Evolutionary conservation across 1,139 yeast species (phyloP), one percentile per base, ranked within the genome.

Genomic region (Pichia sp.): DNA sequence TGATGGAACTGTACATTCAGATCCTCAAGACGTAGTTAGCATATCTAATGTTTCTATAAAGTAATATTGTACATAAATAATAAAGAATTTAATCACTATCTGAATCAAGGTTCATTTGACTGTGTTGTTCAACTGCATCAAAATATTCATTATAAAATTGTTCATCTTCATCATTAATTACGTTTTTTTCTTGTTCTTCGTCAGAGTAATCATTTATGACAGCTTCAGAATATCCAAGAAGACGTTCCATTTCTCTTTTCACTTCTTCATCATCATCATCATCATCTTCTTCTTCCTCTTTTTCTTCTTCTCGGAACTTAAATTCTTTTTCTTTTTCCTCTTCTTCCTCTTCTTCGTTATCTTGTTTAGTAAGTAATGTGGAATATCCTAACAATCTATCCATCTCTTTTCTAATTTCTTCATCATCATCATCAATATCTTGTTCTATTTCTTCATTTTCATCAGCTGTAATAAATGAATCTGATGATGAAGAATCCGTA

Each of bases 251-350:
- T 28, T 46, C 50, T 8, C 27, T 22, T 19, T 33, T 26, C 3
- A 42, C 40, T n/a, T 40, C 42, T 10, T 43, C 46, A 11, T 46
- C 48, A 9, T 47, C 42, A 16, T 41, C 47, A n/a, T 33, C 38
- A 4, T 34, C 33, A n/a, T 37, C 35, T 14, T 44, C 42, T 13
- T 35, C 34, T 5, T 25, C 33, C 2, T 35, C 32, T n/a, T 28
- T 33, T n/a, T 38, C 40, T 25, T 35, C 40, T 23, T 38, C 18
- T 19, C 8, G 16, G 9, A 14, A 8, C 9, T 15, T 42, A 20
- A 26, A 23, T 2, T n/a, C 30, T 22, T 15, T 7, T 15, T 21
- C 15, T 20, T 31, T 35, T 37, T 32, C 40, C 9, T 35, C 29
- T 14, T 33, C 41, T 11, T 24, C 30, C 1, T 20, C 36, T 3